A percentile compares a stretch with the other conserved stretches of the same genome.
Conservation (phyloP, 2,329 filamentous ascomycete species). For the Lachnellula occidentalis region DNA sequence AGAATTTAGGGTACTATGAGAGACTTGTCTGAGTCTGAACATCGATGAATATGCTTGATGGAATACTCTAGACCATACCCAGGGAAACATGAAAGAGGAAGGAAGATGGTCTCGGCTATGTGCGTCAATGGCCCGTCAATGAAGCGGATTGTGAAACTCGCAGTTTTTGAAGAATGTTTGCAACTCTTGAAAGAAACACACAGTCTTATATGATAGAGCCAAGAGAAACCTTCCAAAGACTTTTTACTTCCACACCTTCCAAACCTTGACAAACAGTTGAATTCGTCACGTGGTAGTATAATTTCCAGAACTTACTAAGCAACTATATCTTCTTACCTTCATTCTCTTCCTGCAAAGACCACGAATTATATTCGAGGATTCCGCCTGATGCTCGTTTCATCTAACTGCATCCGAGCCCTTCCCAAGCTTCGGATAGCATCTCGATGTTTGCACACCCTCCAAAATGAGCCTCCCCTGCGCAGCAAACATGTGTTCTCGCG, state of each 20-base stretch:
- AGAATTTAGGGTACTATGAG: neutral
- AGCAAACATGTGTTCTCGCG: constrained; percentile 5
- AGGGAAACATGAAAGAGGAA: neutral
- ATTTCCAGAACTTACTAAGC: neutral
- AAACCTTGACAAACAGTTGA: neutral
- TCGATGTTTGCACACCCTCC: constrained; percentile 1
- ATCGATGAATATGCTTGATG: neutral
- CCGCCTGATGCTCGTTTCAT: constrained; percentile 13
- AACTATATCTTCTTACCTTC: neutral
- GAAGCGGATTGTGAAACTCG: neutral
- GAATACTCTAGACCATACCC: neutral
- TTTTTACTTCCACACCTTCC: neutral
- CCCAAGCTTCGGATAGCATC: neutral
- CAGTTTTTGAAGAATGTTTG: neutral
- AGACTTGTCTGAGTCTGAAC: neutral
- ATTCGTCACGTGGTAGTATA: neutral
- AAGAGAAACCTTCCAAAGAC: no score
- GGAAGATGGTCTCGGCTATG: neutral
- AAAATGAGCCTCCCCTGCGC: constrained; percentile 3
- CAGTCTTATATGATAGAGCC: no score
- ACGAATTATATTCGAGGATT: neutral
- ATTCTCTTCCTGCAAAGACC: neutral
- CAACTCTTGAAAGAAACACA: no score
- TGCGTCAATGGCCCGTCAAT: neutral
- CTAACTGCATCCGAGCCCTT: neutral